Evolutionary conservation across 2,329 filamentous ascomycete genomes (phyloP).

Genomic region (Coniochaeta pulveracea): DNA sequence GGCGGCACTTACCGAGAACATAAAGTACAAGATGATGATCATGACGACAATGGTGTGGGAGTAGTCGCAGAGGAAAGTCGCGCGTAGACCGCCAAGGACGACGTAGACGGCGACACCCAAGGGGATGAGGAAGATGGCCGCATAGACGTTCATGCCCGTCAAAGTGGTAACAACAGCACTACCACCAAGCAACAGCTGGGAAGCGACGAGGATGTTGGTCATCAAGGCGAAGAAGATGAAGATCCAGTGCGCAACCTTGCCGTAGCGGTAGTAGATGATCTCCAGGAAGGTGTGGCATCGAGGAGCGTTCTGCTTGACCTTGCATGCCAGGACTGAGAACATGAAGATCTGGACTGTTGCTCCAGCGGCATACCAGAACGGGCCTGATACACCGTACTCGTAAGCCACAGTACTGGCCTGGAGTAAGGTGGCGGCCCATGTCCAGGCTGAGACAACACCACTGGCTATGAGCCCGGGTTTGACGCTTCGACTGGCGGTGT

Average conservation of each 20-base stretch:
- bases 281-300: slow-evolving; percentile 30
- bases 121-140: slow-evolving; percentile 26
- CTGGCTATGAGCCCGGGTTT: slow-evolving; percentile 33
- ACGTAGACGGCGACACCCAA: slow-evolving; percentile 26
- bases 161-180: slow-evolving; percentile 24
- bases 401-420: slow-evolving; percentile 28
- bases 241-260: slow-evolving; percentile 22
- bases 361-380: slow-evolving; percentile 29
- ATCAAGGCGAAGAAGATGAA: slow-evolving; percentile 27
- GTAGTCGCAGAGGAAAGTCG: slow-evolving; percentile 29
- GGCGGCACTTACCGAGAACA: slow-evolving; percentile 17
- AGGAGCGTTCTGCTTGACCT: slow-evolving; percentile 27
- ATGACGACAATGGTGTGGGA: slow-evolving; percentile 28
- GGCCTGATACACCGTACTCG: slow-evolving; percentile 25
- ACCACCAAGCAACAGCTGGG: slow-evolving; percentile 25
- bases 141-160: slow-evolving; percentile 29
- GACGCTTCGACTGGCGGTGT: slow-evolving; percentile 29
- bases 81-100: slow-evolving; percentile 24
- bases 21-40: slow-evolving; percentile 24
- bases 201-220: slow-evolving; percentile 28
- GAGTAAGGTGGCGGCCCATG: slow-evolving; percentile 32
- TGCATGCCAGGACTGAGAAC: slow-evolving; percentile 27
- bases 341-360: slow-evolving; percentile 27
- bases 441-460: slow-evolving; percentile 36
- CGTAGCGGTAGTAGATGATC: slow-evolving; percentile 25